Evolutionary conservation across 169 alveolate species (phyloP), one percentile per base, ranked within the genome.

Genomic region (Cryptosporidium andersoni): DNA sequence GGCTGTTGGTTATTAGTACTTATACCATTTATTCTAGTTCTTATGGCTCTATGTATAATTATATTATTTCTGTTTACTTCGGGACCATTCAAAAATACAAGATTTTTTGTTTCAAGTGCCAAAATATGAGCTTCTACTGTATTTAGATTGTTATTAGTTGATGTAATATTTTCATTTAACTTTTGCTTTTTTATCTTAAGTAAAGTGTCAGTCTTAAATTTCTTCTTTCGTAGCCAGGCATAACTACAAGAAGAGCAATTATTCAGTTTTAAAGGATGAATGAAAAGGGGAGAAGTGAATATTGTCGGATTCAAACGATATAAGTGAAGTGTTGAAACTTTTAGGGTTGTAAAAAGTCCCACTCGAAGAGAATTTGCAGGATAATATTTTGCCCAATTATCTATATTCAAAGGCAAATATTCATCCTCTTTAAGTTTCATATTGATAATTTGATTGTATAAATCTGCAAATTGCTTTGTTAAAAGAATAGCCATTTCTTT

Each of bases 221-320:
- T 25, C 25, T 25, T 25, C 25, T 25, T 25, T 74, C 85, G 55
- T 1, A 58, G 25, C 85, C 85, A 74, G 16, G 74, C 37, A 74
- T 55, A 74, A 37, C 60, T 58, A n/a, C 82, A 68, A 7, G 82
- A 68, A 48, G 74, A 64, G 60, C 85, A 74, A 58, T 64, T 58
- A 39, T 49, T 49, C 64, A 49, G 47, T 14, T 48, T 45, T 49
- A 66, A 66, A 36, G 81, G 81, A 6, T 62, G 55, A 56, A 74
- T 56, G 49, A 74, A 74, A 34, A 74, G 14, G 1, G 85, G 85
- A n/a, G 67, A 58, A 40, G 64, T 58, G 34, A 74, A 74, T 1
- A 74, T 45, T 25, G 36, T 51, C 1, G 74, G 66, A 42, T 74
- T 74, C 25, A 56, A 16, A 39, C 60, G 55, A 36, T 47, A 58